A percentile compares a stretch with the other conserved stretches of the same genome.
Conservation (phyloP, 2,329 filamentous ascomycete genomes). For the Venturia aucupariae region DNA sequence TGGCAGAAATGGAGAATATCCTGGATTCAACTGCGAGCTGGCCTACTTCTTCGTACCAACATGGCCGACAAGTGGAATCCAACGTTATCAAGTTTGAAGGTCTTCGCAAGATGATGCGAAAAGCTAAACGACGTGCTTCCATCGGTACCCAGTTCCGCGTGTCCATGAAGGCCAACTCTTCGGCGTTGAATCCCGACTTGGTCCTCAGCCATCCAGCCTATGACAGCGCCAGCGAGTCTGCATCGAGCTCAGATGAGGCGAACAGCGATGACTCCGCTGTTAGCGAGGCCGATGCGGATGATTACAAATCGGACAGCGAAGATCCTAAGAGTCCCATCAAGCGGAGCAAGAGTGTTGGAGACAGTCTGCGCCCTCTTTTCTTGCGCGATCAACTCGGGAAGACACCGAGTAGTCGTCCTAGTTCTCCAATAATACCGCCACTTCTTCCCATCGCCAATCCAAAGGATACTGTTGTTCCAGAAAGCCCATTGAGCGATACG, state of each 20-base stretch:
- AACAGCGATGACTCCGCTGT: conserved; percentile 20
- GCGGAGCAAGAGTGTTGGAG: conserved; percentile 5
- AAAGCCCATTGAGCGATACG: background rate
- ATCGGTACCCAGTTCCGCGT: background rate
- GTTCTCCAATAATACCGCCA: background rate
- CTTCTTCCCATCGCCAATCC: background rate
- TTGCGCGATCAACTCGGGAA: conserved; percentile 15
- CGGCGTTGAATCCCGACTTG: background rate
- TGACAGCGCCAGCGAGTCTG: conserved; percentile 20
- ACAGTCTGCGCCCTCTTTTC: conserved; percentile 2
- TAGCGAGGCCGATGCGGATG: conserved; percentile 13
- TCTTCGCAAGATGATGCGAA: conserved; percentile 52
- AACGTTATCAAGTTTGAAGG: conserved; percentile 37
- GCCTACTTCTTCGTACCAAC: conserved; percentile 34
- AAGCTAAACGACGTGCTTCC: conserved; percentile 44
- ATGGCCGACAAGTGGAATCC: background rate
- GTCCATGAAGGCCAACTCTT: conserved; percentile 11
- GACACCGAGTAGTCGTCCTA: conserved; percentile 15
- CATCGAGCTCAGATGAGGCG: conserved; percentile 30
- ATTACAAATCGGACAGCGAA: background rate
- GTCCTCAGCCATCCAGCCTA: conserved; percentile 1
- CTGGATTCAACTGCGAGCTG: conserved; percentile 37
- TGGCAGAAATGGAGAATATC: conserved; percentile 36
- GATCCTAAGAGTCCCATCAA: background rate
- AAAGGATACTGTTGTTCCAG: background rate